Percentiles rank a stretch among this genome's conserved stretches.
These are phyloP conservation scores for Russula emetica DNA, from an alignment of 768 basidiomycete species.

Conservation along the genomic window DNA sequence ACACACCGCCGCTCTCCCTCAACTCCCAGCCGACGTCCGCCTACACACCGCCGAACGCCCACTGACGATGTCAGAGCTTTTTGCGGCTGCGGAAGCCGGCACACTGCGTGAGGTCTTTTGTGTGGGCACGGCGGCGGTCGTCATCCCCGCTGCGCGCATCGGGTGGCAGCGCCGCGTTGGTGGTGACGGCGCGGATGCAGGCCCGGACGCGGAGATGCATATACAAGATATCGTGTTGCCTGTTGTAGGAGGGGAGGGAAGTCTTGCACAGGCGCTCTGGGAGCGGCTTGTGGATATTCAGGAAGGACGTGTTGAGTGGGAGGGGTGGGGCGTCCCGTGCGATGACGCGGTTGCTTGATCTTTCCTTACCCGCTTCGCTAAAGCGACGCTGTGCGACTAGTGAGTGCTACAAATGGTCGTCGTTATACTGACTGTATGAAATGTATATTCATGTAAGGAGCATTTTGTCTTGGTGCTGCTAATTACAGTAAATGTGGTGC, in stretches of 20 bases:
- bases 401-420: neutral
- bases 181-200: neutral
- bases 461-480: neutral
- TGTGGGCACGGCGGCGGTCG: conserved; percentile 78
- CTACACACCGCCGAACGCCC: conserved; percentile 42
- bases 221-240: conserved; percentile 41
- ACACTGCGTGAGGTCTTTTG: conserved; percentile 78
- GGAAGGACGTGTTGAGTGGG: conserved; percentile 57
- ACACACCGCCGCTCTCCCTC: conserved; percentile 26
- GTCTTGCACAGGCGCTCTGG: conserved; percentile 66
- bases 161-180: conserved; percentile 52
- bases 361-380: neutral
- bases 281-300: conserved; percentile 74
- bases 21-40: conserved; percentile 36
- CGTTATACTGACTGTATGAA: neutral
- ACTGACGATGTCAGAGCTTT: conserved; percentile 45
- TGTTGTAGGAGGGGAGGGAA: conserved; percentile 42
- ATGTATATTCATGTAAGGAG: neutral
- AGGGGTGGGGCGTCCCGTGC: conserved; percentile 59
- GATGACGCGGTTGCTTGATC: conserved; percentile 2
- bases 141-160: conserved; percentile 66
- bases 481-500: neutral
- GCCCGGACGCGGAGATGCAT: conserved; percentile 3
- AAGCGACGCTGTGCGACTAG: neutral
- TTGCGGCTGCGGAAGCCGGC: conserved; percentile 47